Base-by-base conservation (phyloP, 2,329 filamentous ascomycete species). In the Epichloe uncinata region DNA sequence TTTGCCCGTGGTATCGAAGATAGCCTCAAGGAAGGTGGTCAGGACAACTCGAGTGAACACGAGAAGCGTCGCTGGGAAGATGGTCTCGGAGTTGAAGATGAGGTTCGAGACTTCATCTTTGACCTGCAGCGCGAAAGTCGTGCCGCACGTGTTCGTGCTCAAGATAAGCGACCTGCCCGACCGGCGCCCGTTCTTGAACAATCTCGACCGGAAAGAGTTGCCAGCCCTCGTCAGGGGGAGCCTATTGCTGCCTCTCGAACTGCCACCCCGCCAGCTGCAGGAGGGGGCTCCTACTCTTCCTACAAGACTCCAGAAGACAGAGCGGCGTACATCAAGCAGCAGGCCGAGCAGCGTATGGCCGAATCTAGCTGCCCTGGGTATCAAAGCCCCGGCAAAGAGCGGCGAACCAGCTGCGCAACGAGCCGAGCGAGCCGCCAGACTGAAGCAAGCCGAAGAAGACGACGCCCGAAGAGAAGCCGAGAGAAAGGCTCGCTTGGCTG, bases 51-150 rank as follows among this genome's bases (percentile, higher is more conserved):
- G 3, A 87, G 82, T 54, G 88, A 96, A 66, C 90, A 96, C 63
- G 93, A 98, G 71, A 83, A 81, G 60, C 82, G 93, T 54, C 81
- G 93, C 54, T 98, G 93, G 93, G 89, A 98, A 59, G 93, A 98
- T 67, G 93, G 82, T 9, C 75, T 98, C 37, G 93, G 93, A 30
- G 93, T 98, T 30, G 93, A 98, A 63, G 91, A 98, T 61, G 89
- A 95, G 61, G 85, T 97, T 54, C 87, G 89, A 61, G 93, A 98
- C 62, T 97, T 98, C 66, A 98, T 98, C 64, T 97, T 93, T 63
- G 93, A 97, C 58, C 72, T 98, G 48, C 90, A 96, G 64, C 82
- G 91, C 53, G 86, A 83, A 54, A 94, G 88, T 64, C 81, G 89
- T 56, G 77, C 87, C 55, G 75, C 87, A 48, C 82, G 83, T 52